Base-by-base conservation (phyloP, 768 basidiomycete genomes). In the Suillus subluteus region DNA sequence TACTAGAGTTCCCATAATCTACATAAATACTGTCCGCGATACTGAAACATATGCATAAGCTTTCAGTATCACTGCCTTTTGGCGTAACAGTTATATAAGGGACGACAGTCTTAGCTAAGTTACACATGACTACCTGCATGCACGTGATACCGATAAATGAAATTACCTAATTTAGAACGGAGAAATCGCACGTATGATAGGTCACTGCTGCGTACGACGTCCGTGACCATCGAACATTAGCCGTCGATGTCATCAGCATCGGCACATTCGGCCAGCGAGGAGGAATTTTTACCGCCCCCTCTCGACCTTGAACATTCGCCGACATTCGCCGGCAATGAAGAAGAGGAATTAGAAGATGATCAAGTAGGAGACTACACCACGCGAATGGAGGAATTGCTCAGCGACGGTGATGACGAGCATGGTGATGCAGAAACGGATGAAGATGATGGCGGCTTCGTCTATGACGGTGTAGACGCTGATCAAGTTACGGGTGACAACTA, bases 341-440 rank as follows among this genome's bases (percentile, higher is more conserved):
- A 70, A 35, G 72, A 75, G 21, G 81, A 82, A 7, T 80, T 73
- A 23, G 81, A 80, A 13, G 79, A 78, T 55, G 78, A 76, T 48
- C 78, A 81, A 67, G 70, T 71, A 32, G 86, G 86, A 4, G 86
- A 90, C 75, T 92, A 92, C 73, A 85, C 89, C 4, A 79, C 87
- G 58, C 88, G 85, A 56, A 87, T 91, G 84, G 87, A 87, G 52
- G 91, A 92, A 71, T 79, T 91, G 21, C 82, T 91, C 70, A 82
- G 81, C 64, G 68, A 67, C 16, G 18, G 16, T 32, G 30, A 55
- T 13, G 75, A 75, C 16, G 72, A 72, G 30, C 78, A 75, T 21
- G 81, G 82, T 4, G 58, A 23, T 3, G 58, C 16, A n/a, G 82
- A 85, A 5, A 82, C 77, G 15, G 82, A 82, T 0, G 87, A 85